Evolutionary conservation across 1,139 yeast genomes (phyloP).

Genomic region (Tardiomyces digboiensis): DNA sequence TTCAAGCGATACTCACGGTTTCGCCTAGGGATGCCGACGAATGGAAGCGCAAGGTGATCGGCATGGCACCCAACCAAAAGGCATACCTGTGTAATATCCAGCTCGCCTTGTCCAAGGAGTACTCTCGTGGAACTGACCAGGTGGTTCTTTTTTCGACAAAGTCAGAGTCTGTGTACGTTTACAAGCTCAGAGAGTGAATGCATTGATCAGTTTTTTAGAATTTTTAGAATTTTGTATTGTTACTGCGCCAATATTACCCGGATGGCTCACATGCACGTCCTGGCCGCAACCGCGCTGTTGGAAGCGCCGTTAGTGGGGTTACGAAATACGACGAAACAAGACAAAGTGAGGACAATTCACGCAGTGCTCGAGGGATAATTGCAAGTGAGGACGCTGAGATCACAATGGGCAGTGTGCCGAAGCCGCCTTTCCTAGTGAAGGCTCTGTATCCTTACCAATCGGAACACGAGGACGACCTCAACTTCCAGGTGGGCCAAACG

Average conservation of each 20-base stretch:
- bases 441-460: slow-evolving; percentile 68
- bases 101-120: slow-evolving; percentile 62
- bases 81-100: slow-evolving; percentile 70
- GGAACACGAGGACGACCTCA: slow-evolving; percentile 77
- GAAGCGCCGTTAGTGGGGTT: no score
- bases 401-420: neutral
- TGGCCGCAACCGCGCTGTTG: no score
- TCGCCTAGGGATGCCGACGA: slow-evolving; percentile 75
- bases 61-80: slow-evolving; percentile 60
- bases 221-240: no score
- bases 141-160: slow-evolving; percentile 67
- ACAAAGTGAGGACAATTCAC: no score
- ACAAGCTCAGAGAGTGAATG: neutral
- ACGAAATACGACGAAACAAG: no score
- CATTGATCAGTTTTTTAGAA: no score
- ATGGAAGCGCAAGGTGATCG: slow-evolving; percentile 78
- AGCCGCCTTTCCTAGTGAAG: slow-evolving; percentile 57
- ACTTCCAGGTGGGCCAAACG: slow-evolving; percentile 54
- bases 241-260: no score
- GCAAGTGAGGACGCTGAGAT: neutral
- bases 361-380: no score
- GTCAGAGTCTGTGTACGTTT: slow-evolving; percentile 31
- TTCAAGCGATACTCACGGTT: slow-evolving; percentile 72
- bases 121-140: slow-evolving; percentile 60
- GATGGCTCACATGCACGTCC: no score